Evolutionary conservation across 768 basidiomycete genomes (phyloP), one percentile per base, ranked within the genome.

Genomic region (Pleurotus tuoliensis): DNA sequence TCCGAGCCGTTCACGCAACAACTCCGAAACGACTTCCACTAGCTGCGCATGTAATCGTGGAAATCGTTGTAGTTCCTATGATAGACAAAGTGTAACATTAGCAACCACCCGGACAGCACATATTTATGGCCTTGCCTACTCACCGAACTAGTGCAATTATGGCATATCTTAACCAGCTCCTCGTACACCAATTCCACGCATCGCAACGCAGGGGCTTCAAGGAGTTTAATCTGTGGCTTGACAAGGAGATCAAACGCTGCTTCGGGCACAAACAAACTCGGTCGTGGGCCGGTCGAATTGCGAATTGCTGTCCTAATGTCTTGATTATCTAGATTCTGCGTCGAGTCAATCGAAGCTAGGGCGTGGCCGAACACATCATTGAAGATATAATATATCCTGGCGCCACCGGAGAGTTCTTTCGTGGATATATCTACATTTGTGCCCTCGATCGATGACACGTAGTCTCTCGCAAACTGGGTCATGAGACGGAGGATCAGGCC

Each of bases 151-250:
- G 96, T 97, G 73, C 96, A 98, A 66, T 96, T 98, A 69, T 99
- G 97, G 71, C 97, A 98, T 46, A 99, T 95, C 78, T 98, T 98
- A 61, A 99, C 98, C 54, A 99, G 76, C 71, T 99, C 97, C 70
- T 99, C 97, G 68, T 99, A 99, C 6, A 99, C 97, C 63, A 99
- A 74, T 70, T 98, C 97, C 16, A 98, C 97, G 63, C 97, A 99
- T 43, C 97, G 81, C 72, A 97, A 71, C 73, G 92, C 93, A 12
- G 97, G 97, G 9, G 92, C 84, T 71, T 98, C 96, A 49, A 99
- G 74, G 20, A 98, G 77, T 74, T 97, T 95, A 69, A 99, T 98
- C 71, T 99, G 97, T 0, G 97, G 97, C 69, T 98, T 98, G 60
- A 99, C 94, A 53, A 99, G 77, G 44, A 99, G 71, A 66, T 98